These are phyloP conservation scores for Mucor mucedo DNA, from an alignment of 371 early-diverging fungal genomes.

Conservation along the genomic window DNA sequence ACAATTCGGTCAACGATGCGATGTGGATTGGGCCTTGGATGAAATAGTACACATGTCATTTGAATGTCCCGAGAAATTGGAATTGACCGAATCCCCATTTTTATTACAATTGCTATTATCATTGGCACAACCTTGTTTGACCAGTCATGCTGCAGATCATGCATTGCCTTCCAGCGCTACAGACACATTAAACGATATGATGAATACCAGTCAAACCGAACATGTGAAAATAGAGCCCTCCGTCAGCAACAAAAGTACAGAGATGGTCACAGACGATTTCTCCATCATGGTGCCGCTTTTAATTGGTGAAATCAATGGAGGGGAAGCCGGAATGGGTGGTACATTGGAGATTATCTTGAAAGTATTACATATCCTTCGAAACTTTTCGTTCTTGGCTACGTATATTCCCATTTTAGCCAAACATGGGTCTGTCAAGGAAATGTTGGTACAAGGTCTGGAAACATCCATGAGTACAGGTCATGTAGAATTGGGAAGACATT, in stretches of 20 bases:
- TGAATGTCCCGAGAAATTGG: constrained; percentile 55
- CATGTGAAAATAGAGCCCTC: no score
- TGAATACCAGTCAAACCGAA: constrained; percentile 4
- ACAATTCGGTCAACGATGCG: constrained; percentile 63
- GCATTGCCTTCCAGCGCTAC: constrained; percentile 20
- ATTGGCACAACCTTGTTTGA: constrained; percentile 25
- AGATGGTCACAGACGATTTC: neutral
- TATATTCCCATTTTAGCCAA: constrained; percentile 58
- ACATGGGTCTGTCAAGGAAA: constrained; percentile 47
- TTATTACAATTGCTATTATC: constrained; percentile 58
- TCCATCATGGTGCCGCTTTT: neutral
- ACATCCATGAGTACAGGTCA: constrained; percentile 57
- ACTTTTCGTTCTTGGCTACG: constrained; percentile 69
- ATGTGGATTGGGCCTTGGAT: constrained; percentile 85
- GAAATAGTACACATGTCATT: constrained; percentile 69
- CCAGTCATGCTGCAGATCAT: constrained; percentile 14
- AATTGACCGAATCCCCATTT: constrained; percentile 66
- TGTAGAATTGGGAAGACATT: constrained; percentile 63
- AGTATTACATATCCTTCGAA: constrained; percentile 75
- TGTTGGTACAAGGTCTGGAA: constrained; percentile 60
- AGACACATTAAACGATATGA: constrained; percentile 20
- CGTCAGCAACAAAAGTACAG: no score
- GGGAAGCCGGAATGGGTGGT: neutral
- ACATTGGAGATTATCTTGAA: constrained; percentile 68
- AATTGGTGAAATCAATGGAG: neutral